phyloP scores from a whole-genome alignment of 495 filamentous ascomycete species.

The Penicillium antarcticum region DNA sequence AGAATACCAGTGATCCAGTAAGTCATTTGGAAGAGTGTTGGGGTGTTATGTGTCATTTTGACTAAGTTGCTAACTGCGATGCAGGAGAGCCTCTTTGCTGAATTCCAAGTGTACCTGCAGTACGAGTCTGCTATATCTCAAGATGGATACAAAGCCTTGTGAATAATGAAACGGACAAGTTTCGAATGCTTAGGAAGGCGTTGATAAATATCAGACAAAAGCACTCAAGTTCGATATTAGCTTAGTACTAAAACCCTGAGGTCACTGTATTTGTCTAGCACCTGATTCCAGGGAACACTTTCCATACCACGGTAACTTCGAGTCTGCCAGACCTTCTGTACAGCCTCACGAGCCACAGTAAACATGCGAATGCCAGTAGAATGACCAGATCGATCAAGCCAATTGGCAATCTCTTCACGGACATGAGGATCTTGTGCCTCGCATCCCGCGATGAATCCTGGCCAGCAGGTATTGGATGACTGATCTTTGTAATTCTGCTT shows the following conservation, averaged over 20 bases:
- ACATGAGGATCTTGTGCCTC: conserved; percentile 5
- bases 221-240: not conserved
- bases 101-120: conserved; percentile 14
- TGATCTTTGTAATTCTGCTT: conserved; percentile 7
- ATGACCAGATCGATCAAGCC: conserved; percentile 5
- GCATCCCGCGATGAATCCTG: conserved; percentile 12
- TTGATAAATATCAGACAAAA: no score
- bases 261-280: conserved; percentile 8
- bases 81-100: conserved; percentile 39
- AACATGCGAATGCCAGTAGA: conserved; percentile 14
- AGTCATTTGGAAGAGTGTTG: no score
- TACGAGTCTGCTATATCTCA: conserved; percentile 7
- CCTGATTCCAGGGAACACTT: conserved; percentile 9
- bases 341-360: conserved; percentile 10
- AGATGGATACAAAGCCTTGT: conserved; percentile 3
- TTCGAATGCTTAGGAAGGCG: no score
- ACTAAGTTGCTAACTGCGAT: conserved; percentile 46
- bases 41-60: not conserved
- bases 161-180: not conserved
- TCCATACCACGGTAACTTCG: conserved; percentile 6
- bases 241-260: conserved; percentile 12
- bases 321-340: conserved; percentile 10
- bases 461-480: conserved; percentile 15
- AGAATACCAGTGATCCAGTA: not conserved
- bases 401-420: conserved; percentile 5